phyloP scores from a whole-genome alignment of 2,329 filamentous ascomycete genomes.

The Epichloe sylvatica region DNA sequence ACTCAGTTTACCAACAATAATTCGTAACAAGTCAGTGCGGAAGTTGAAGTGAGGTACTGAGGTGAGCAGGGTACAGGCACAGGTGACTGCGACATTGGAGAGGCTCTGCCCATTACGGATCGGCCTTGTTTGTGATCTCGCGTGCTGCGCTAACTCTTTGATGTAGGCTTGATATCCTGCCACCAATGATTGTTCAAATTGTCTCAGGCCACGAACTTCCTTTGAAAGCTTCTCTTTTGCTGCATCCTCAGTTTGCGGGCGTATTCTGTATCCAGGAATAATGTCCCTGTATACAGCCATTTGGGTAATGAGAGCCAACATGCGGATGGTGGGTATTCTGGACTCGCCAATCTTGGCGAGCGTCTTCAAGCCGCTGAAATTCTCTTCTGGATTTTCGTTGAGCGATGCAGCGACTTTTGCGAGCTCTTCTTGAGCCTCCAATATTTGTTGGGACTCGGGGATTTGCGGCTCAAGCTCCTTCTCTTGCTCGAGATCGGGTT shows the following conservation, averaged over 20 bases:
- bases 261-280: conserved; percentile 91
- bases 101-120: conserved; percentile 34
- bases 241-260: conserved; percentile 62
- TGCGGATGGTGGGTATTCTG: conserved; percentile 60
- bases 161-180: conserved; percentile 76
- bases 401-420: conserved; percentile 67
- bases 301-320: conserved; percentile 75
- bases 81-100: conserved; percentile 66
- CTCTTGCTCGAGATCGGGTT: conserved; percentile 28
- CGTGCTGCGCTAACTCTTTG: conserved; percentile 55
- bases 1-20: conserved; percentile 73
- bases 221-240: conserved; percentile 74
- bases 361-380: conserved; percentile 64
- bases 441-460: conserved; percentile 63
- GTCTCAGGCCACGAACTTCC: conserved; percentile 68
- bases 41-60: conserved; percentile 96
- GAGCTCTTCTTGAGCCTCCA: conserved; percentile 82
- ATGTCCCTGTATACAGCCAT: conserved; percentile 87
- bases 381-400: conserved; percentile 88
- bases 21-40: conserved; percentile 71
- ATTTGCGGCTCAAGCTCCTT: conserved; percentile 45
- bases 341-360: conserved; percentile 62
- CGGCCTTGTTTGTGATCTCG: conserved; percentile 38
- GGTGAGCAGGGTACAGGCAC: conserved; percentile 66
- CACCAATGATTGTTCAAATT: conserved; percentile 79